These are phyloP conservation scores for Triticum aestivum DNA, from an alignment of 176 grass and related monocot genomes.

Conservation along the genomic window DNA sequence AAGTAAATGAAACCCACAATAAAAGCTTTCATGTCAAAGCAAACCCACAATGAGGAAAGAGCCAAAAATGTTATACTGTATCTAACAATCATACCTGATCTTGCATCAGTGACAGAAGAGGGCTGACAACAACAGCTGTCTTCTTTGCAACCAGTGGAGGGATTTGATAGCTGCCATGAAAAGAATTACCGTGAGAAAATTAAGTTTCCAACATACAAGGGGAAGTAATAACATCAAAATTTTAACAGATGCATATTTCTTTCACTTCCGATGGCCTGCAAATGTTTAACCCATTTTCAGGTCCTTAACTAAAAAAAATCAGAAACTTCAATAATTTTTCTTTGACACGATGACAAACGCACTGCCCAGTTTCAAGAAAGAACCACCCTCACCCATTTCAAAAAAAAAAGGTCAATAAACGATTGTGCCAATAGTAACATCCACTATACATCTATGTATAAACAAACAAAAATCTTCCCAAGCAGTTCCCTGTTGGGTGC, in stretches of 20 bases:
- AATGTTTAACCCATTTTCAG: background rate
- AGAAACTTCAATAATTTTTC: background rate
- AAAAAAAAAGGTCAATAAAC: background rate
- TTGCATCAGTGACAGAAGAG: conserved; percentile 91
- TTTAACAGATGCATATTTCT: background rate
- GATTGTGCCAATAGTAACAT: background rate
- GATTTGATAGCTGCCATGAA: conserved; percentile 70
- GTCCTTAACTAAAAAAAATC: background rate
- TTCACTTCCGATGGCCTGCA: background rate
- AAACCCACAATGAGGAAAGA: conserved; percentile 10
- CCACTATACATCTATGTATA: background rate
- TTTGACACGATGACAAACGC: background rate
- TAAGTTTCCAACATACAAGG: background rate
- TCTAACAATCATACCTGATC: conserved; percentile 53
- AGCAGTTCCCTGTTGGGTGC: background rate
- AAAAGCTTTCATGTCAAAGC: background rate
- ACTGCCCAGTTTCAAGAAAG: background rate
- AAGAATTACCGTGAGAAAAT: background rate
- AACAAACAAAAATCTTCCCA: background rate
- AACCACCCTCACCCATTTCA: background rate
- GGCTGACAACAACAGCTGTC: conserved; percentile 79
- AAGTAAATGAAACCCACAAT: conserved; percentile 22
- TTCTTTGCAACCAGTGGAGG: conserved; percentile 74
- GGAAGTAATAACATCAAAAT: background rate
- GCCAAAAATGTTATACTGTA: background rate